Evolutionary conservation across 1,284 basidiomycete species (phyloP), one percentile per base, ranked within the genome.

Genomic region (Leccinum insolens): DNA sequence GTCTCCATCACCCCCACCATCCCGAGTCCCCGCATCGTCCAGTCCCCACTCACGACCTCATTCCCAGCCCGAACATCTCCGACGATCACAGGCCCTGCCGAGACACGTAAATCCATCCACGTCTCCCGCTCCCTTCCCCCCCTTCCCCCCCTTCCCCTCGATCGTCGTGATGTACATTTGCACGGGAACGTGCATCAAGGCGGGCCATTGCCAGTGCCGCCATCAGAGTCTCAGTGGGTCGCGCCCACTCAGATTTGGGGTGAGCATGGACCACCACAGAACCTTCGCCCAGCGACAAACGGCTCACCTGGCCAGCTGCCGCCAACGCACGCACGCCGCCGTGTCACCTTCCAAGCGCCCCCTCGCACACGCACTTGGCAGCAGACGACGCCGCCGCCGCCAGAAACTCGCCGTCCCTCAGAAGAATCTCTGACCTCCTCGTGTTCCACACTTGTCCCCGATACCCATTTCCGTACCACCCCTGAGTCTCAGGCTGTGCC

Each of bases 361-460:
- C 20, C 49, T 52, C 49, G 49, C n/a, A 37, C 4, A 2, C 49
- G 4, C n/a, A 31, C 8, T 46, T 46, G 17, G 46, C 11, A 12
- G n/a, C 11, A 52, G 49, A 11, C n/a, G 65, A 9, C 34, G 1
- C 3, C 62, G 49, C 11, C 11, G 65, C 22, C 28, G 2, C 2
- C 58, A 67, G 0, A 20, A 34, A 1, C 46, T 28, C 0, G 65
- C 71, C 0, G 6, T 3, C 20, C 49, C 7, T 52, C 49, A 3
- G 49, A 52, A 22, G 49, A 52, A 12, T 52, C 49, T 14, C 20
- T 52, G 49, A 22, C 67, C 17, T 73, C 72, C 4, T 62, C 49
- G 7, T 67, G 46, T 20, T 73, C 72, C 9, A 74, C 71, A 15
- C 69, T 75, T 55, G 62, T 75, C 8, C 3, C 22, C 6, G 55